phyloP scores from a whole-genome alignment of 495 filamentous ascomycete species.

The Corynascus novoguineensis region DNA sequence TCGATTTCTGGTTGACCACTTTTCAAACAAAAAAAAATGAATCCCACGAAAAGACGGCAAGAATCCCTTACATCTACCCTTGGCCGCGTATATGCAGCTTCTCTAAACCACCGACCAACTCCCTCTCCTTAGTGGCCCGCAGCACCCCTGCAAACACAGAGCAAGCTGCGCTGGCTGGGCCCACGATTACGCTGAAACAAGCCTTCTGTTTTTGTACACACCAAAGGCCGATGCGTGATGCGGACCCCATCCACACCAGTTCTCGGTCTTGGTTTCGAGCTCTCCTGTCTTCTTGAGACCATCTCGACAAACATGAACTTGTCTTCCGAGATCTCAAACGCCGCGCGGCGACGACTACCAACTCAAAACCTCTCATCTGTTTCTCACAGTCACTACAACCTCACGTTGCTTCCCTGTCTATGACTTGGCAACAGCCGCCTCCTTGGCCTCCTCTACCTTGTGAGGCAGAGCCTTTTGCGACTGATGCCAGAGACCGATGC shows the following conservation, averaged over 20 bases:
- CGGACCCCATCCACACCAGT: neutral
- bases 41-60: no score
- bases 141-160: neutral
- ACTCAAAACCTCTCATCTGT: neutral
- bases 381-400: no score
- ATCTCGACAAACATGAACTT: neutral
- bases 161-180: neutral
- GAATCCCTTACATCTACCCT: neutral
- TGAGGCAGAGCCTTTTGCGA: conserved; percentile 49
- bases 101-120: neutral
- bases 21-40: neutral
- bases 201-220: conserved; percentile 5
- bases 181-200: neutral
- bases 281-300: neutral
- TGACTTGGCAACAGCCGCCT: conserved; percentile 16
- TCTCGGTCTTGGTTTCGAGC: neutral
- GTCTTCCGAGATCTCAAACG: neutral
- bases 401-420: no score
- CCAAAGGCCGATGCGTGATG: neutral
- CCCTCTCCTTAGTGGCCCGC: neutral
- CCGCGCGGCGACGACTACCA: no score
- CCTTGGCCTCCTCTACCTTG: conserved; percentile 40
- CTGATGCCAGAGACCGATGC: conserved; percentile 65
- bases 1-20: neutral
- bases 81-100: neutral